Percentiles rank a stretch among this genome's conserved stretches.
phyloP scores from a whole-genome alignment of 2,329 filamentous ascomycete genomes.

The Cyanodermella asteris region DNA sequence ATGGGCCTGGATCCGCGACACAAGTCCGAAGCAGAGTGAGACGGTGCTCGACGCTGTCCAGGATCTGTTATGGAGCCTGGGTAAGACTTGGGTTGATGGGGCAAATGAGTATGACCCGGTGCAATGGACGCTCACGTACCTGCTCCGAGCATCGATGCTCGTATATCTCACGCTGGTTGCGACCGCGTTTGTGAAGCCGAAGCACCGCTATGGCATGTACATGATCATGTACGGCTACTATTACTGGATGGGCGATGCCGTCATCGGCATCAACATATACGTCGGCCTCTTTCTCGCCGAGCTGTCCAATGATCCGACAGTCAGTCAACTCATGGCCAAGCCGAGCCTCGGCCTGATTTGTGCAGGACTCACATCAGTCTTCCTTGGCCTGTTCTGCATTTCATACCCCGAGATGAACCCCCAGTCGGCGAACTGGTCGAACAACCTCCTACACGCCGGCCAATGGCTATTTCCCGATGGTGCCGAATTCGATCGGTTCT shows the following conservation, averaged over 20 bases:
- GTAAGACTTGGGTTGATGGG: slow-evolving; percentile 7
- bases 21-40: too few relatives aligned
- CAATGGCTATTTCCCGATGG: slow-evolving; percentile 15
- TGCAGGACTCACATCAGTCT: too few relatives aligned
- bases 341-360: too few relatives aligned
- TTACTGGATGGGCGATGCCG: slow-evolving; percentile 6
- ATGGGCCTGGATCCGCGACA: too few relatives aligned
- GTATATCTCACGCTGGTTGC: slow-evolving; percentile 8
- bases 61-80: slow-evolving; percentile 5
- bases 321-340: slow-evolving; percentile 15
- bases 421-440: slow-evolving; percentile 17
- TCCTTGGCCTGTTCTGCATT: slow-evolving; percentile 5
- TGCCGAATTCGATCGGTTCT: slow-evolving; percentile 27
- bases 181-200: slow-evolving; percentile 6
- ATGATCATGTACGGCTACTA: slow-evolving; percentile 7
- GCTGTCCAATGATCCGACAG: slow-evolving; percentile 26
- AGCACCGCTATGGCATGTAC: slow-evolving; percentile 7
- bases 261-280: slow-evolving; percentile 8
- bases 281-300: slow-evolving; percentile 8
- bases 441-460: slow-evolving; percentile 15
- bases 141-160: slow-evolving; percentile 8
- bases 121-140: too few relatives aligned
- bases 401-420: slow-evolving; percentile 9
- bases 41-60: slow-evolving; percentile 5
- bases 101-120: slow-evolving; percentile 9